phyloP scores from a whole-genome alignment of 1,284 basidiomycete species.

The Schizophyllum amplum region DNA sequence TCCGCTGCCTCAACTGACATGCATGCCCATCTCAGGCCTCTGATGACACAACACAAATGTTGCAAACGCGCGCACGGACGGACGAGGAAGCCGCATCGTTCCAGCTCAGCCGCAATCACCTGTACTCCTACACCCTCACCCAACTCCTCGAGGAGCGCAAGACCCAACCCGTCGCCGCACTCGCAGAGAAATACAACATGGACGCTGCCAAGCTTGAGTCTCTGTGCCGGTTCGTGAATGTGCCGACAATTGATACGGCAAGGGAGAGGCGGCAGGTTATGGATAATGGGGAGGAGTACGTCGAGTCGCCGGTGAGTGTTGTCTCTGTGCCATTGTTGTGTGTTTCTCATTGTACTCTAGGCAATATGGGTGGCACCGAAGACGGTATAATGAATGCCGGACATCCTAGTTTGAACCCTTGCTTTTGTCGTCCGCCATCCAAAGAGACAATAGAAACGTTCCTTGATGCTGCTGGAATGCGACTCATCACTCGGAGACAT shows the following conservation, averaged over 20 bases:
- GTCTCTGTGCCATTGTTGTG: neutral
- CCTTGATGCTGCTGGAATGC: too few species aligned
- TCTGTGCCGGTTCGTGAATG: neutral
- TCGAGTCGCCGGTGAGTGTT: neutral
- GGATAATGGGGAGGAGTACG: neutral
- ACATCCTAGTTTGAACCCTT: neutral
- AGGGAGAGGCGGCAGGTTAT: neutral
- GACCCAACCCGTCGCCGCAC: neutral
- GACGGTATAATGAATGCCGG: neutral
- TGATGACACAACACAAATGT: slow-evolving; percentile 23
- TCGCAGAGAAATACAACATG: neutral
- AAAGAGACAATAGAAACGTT: too few species aligned
- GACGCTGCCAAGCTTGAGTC: neutral
- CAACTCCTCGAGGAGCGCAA: neutral
- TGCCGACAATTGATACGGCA: neutral
- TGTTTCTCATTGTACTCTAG: neutral
- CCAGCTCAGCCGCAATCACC: neutral
- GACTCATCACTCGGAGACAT: too few species aligned
- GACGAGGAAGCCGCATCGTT: neutral
- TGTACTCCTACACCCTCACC: neutral
- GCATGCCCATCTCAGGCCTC: neutral
- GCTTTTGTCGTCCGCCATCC: too few species aligned
- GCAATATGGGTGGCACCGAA: neutral
- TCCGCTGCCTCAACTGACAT: too few species aligned
- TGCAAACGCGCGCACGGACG: slow-evolving; percentile 32